These are phyloP conservation scores for Pelargonium citronellum DNA, from an alignment of 441 rosid species.

Conservation along the genomic window DNA sequence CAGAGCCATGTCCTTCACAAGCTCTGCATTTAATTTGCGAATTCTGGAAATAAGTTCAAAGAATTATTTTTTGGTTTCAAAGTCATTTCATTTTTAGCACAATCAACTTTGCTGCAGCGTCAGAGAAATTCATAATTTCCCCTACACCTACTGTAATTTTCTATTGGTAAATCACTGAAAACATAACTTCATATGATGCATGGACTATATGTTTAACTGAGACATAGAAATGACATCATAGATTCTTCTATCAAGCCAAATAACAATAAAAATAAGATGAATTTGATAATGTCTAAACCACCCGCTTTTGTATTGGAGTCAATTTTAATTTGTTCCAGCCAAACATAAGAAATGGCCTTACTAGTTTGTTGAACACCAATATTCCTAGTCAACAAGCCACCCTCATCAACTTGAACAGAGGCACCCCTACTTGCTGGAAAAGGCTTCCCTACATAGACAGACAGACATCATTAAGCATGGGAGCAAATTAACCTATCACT, in stretches of 20 bases:
- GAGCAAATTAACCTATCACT: not conserved
- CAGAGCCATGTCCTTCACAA: not conserved
- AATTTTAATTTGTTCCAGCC: not conserved
- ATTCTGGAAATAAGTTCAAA: not conserved
- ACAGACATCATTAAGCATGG: not conserved
- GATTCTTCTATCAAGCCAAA: not conserved
- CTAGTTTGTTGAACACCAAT: slow-evolving; percentile 11
- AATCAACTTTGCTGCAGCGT: not conserved
- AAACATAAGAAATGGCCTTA: slow-evolving; percentile 10
- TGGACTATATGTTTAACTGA: not conserved
- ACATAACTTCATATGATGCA: not conserved
- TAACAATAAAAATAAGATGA: not conserved
- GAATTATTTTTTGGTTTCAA: not conserved
- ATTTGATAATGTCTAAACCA: not conserved
- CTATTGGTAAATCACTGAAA: not conserved
- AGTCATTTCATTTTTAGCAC: not conserved
- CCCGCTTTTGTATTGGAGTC: not conserved
- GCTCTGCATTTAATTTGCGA: not conserved
- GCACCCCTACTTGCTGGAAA: slow-evolving; percentile 8
- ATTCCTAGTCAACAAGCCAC: slow-evolving; percentile 14
- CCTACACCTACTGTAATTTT: not conserved
- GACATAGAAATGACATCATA: not conserved
- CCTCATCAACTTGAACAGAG: slow-evolving; percentile 11
- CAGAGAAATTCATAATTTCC: not conserved
- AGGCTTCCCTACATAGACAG: slow-evolving; percentile 19